Evolutionary conservation across 2,329 filamentous ascomycete genomes (phyloP), one percentile per base, ranked within the genome.

Genomic region (Achaetomium macrosporum): DNA sequence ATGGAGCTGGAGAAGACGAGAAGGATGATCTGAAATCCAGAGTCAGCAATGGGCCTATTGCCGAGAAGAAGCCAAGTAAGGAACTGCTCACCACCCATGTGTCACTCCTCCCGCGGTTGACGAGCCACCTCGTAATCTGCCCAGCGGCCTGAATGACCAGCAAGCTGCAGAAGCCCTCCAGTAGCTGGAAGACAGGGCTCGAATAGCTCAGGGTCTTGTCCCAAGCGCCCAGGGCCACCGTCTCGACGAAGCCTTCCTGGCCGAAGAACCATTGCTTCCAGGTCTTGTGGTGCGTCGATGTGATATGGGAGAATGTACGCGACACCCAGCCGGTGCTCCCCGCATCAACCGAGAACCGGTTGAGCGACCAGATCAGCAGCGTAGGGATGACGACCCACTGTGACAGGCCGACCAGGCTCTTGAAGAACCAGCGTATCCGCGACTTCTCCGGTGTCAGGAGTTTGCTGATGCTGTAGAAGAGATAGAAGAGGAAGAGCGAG

Each of bases 101-200:
- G 72, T 99, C 93, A 64, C 91, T 95, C 64, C 90, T 83, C 64
- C 92, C 90, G 64, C 88, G 78, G 71, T 97, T 97, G 51, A 97
- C 92, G 30, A 97, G 80, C 85, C 90, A 97, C 69, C 89, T 82
- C 17, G 93, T 95, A 60, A 97, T 90, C 69, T 96, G 92, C 0
- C 93, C 93, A 13, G 88, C 86, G 16, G 91, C 90, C 71, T 99
- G 93, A 53, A 99, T 97, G 59, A 97, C 91, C 52, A 97, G 74
- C 63, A 99, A 74, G 65, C 90, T 97, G 76, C 93, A 97, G 73
- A 99, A 99, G 7, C 93, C 93, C 70, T 99, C 93, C 48, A 88
- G 82, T 9, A 99, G 76, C 72, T 99, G 93, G 73, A 97, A 99
- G 47, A 95, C 80, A 0, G 93, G 93, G 4, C 89, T 95, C 33